These are phyloP conservation scores for Penicillium coffeae DNA, from an alignment of 495 filamentous ascomycete genomes.

Conservation along the genomic window DNA sequence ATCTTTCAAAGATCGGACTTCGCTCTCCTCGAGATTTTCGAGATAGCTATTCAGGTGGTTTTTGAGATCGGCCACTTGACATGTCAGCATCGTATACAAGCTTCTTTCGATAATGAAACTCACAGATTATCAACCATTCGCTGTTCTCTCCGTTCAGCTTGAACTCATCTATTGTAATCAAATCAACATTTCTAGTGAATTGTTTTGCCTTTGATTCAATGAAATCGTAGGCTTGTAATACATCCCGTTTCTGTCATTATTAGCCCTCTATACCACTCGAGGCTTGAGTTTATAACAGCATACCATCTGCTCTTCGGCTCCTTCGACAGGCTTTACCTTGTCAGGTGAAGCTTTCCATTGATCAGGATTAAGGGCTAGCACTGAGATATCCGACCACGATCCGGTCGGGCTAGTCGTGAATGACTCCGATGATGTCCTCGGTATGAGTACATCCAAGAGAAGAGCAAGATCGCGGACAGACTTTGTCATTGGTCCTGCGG, in stretches of 20 bases:
- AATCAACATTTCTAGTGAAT: slow-evolving; percentile 9
- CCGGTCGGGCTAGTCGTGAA: slow-evolving; percentile 3
- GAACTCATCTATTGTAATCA: slow-evolving; percentile 5
- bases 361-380: slow-evolving; percentile 8
- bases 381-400: slow-evolving; percentile 12
- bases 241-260: slow-evolving; percentile 1
- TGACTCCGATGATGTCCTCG: background rate
- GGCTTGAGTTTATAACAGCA: too few species aligned
- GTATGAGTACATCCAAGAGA: slow-evolving; percentile 17
- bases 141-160: slow-evolving; percentile 5
- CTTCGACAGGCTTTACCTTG: background rate
- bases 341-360: background rate
- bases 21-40: slow-evolving; percentile 15
- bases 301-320: slow-evolving; percentile 10
- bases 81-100: background rate
- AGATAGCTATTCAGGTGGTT: slow-evolving; percentile 17
- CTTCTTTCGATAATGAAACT: background rate
- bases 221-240: slow-evolving; percentile 6
- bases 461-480: slow-evolving; percentile 23
- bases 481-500: slow-evolving; percentile 33
- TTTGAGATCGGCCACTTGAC: slow-evolving; percentile 15
- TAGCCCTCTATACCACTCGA: too few species aligned
- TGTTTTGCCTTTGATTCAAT: slow-evolving; percentile 8
- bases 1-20: slow-evolving; percentile 12
- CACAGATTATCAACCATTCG: slow-evolving; percentile 10